These are phyloP conservation scores for Saksenaea oblongispora DNA, from an alignment of 371 early-diverging fungal species.

Conservation along the genomic window DNA sequence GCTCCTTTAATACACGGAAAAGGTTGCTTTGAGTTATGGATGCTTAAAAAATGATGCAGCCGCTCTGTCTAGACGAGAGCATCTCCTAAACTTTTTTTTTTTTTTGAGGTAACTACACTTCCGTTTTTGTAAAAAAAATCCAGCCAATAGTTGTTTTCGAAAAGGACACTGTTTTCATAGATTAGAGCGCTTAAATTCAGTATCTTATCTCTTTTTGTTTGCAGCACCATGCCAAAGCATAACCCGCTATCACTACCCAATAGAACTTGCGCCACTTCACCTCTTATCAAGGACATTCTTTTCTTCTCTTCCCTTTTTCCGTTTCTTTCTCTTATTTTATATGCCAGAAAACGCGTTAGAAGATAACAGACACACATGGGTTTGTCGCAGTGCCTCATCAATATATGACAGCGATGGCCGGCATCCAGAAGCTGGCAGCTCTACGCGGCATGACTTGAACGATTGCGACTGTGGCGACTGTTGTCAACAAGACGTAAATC, in stretches of 20 bases:
- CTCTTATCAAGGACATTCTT: conserved; percentile 7
- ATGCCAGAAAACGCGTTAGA: neutral
- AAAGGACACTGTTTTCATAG: neutral
- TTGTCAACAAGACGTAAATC: conserved; percentile 9
- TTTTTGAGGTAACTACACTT: neutral
- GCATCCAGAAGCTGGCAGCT: conserved; percentile 9
- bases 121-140: neutral
- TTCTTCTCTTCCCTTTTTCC: conserved; percentile 2
- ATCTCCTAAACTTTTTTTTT: neutral
- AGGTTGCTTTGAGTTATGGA: too few species aligned
- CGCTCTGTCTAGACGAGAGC: neutral
- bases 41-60: neutral
- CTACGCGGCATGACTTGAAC: conserved; percentile 12
- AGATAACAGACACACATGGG: neutral
- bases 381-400: neutral
- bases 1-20: too few species aligned
- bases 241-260: neutral
- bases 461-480: conserved; percentile 16
- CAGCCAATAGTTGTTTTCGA: neutral
- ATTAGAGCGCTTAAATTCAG: conserved; percentile 3
- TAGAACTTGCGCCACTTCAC: neutral
- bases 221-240: neutral
- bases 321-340: neutral
- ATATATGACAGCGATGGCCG: neutral
- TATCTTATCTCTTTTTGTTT: conserved; percentile 9